These are phyloP conservation scores for Earliella scabrosa DNA, from an alignment of 1,284 basidiomycete species.

Conservation along the genomic window DNA sequence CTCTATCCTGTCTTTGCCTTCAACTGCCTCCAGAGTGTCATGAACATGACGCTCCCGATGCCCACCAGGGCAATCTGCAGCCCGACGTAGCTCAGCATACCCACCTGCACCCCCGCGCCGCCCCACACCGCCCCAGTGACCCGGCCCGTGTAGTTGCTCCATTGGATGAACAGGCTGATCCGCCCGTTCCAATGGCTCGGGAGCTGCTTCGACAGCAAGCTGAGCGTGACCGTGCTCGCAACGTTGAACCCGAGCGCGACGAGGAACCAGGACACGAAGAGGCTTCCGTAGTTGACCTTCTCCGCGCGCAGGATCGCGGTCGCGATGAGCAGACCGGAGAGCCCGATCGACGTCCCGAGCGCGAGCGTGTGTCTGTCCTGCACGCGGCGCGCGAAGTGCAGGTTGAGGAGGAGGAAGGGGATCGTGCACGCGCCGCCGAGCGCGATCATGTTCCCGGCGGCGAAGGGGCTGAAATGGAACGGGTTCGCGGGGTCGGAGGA, in stretches of 20 bases:
- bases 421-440: conserved; percentile 64
- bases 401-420: conserved; percentile 68
- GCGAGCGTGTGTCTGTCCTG: conserved; percentile 68
- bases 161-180: conserved; percentile 64
- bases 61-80: conserved; percentile 65
- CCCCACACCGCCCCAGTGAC: conserved; percentile 71
- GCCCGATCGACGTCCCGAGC: conserved; percentile 53
- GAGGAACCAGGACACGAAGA: conserved; percentile 70
- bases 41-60: conserved; percentile 57
- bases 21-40: conserved; percentile 61
- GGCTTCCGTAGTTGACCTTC: conserved; percentile 49
- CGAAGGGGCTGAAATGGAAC: conserved; percentile 63
- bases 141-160: conserved; percentile 67
- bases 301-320: conserved; percentile 47
- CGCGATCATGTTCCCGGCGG: conserved; percentile 73
- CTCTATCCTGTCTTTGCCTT: conserved; percentile 57
- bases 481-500: conserved; percentile 29
- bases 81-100: conserved; percentile 67
- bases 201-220: conserved; percentile 68
- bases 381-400: conserved; percentile 56
- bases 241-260: conserved; percentile 74
- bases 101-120: conserved; percentile 65
- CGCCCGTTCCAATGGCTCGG: conserved; percentile 63
- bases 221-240: conserved; percentile 67
- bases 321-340: conserved; percentile 56